These are phyloP conservation scores for Escallonia herrerae DNA, from an alignment of 129 eudicot species.

Conservation along the genomic window DNA sequence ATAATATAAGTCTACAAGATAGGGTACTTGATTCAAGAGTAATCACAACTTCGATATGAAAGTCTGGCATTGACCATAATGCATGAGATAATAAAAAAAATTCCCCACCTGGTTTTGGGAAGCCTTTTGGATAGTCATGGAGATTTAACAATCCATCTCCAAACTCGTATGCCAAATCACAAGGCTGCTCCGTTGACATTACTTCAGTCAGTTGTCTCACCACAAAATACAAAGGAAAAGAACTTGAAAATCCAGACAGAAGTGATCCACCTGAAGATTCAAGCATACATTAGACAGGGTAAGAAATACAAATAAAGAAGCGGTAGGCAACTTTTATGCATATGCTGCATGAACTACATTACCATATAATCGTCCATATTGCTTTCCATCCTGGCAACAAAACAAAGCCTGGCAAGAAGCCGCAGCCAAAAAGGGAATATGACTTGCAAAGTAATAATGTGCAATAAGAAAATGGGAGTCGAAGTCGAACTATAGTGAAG, in stretches of 20 bases:
- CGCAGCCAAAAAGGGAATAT: neutral
- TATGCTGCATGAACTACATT: neutral
- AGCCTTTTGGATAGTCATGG: no score
- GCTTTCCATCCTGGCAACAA: slow-evolving; percentile 42
- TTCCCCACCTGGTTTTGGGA: no score
- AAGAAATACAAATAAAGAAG: neutral
- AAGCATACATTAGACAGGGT: no score
- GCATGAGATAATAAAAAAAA: no score
- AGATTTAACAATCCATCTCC: no score
- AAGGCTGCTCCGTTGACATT: no score
- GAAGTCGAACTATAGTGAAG: neutral
- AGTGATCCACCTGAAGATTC: neutral
- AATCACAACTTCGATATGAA: no score
- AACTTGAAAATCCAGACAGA: neutral
- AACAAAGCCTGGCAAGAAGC: slow-evolving; percentile 44
- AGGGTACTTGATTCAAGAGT: no score
- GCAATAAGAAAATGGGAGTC: neutral
- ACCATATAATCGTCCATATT: slow-evolving; percentile 67
- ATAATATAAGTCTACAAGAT: no score
- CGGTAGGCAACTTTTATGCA: neutral
- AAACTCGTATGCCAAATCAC: no score
- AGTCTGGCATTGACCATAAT: no score
- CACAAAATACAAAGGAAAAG: neutral
- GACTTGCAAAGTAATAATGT: neutral
- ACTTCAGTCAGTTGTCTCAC: neutral